Percentiles rank a stretch among this genome's conserved stretches.
These are phyloP conservation scores for Vaccinium myrtillus DNA, from an alignment of 148 eudicot species.

Conservation along the genomic window DNA sequence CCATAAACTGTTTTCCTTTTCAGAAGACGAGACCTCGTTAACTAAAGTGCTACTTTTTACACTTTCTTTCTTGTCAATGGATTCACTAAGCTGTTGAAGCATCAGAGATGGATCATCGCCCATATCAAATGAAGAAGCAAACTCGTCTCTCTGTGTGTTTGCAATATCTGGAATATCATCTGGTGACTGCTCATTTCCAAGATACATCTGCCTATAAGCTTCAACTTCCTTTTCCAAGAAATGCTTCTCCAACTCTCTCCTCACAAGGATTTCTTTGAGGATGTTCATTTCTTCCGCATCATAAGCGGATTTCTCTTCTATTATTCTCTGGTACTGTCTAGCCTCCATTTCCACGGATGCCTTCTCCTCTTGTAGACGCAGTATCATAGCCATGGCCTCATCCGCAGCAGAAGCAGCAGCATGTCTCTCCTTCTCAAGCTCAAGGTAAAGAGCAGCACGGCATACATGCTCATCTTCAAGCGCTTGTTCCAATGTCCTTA, in stretches of 20 bases:
- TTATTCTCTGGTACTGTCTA: conserved; percentile 84
- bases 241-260: conserved; percentile 78
- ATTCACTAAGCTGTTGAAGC: conserved; percentile 53
- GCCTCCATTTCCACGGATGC: conserved; percentile 92
- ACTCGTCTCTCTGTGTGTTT: conserved; percentile 26
- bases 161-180: conserved; percentile 17
- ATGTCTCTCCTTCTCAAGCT: conserved; percentile 88
- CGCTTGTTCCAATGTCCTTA: conserved; percentile 57
- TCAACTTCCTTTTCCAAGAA: conserved; percentile 85
- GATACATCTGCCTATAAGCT: conserved; percentile 52
- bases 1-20: not conserved
- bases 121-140: conserved; percentile 32
- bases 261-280: conserved; percentile 76
- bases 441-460: conserved; percentile 61
- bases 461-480: conserved; percentile 70
- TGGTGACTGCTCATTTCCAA: conserved; percentile 39
- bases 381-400: conserved; percentile 98
- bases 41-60: conserved; percentile 16
- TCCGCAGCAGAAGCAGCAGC: conserved; percentile 96
- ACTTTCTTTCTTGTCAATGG: conserved; percentile 37
- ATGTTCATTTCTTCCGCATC: conserved; percentile 94
- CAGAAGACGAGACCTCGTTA: not conserved
- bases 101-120: conserved; percentile 56
- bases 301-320: conserved; percentile 86
- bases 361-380: conserved; percentile 86